Base-by-base conservation (phyloP, 768 basidiomycete genomes). In the Calocybe gangraenosa region DNA sequence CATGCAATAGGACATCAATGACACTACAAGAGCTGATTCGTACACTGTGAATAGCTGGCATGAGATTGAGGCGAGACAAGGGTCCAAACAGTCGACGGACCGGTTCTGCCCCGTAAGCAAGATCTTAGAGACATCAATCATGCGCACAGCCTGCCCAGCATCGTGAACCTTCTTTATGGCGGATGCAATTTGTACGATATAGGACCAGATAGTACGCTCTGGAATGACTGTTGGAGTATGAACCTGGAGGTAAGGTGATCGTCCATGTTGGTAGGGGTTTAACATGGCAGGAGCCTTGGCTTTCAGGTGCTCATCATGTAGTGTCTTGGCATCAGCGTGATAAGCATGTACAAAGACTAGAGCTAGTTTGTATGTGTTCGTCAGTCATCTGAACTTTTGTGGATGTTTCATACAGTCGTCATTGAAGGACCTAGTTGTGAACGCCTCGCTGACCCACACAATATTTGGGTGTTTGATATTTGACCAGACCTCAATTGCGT, bases 331-430 rank as follows among this genome's bases (percentile, higher is more conserved):
- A 52, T 84, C 80, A 0, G 96, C 82, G 57, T 93, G 82, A 61
- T 90, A 97, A 31, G 91, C 82, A 59, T 93, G 96, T 0, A 86
- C 89, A 14, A 98, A 84, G 25, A 98, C 82, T 21, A 99, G 77
- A 7, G 96, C 94, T 94, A 48, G 33, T 19, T 20, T 42, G 47
- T 21, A 41, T 19, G 11, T 11, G n/a, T 21, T 21, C 33, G 19
- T 42, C 28, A 21, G 18, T 28, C n/a, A 15, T 15, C 17, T 30
- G 30, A 11, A 44, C 11, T 39, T 47, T 37, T 6, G 32, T 28
- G 44, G 18, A 37, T 49, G 19, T 20, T 33, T 70, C 85, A 40
- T 57, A 95, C 94, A 98, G 54, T 84, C 85, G 61, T 98, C 96
- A 44, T 82, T 81, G 63, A 99, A 99, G 0, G 88, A 81, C 21